These are phyloP conservation scores for Teratosphaeria nubilosa DNA, from an alignment of 2,329 filamentous ascomycete genomes.

Conservation along the genomic window DNA sequence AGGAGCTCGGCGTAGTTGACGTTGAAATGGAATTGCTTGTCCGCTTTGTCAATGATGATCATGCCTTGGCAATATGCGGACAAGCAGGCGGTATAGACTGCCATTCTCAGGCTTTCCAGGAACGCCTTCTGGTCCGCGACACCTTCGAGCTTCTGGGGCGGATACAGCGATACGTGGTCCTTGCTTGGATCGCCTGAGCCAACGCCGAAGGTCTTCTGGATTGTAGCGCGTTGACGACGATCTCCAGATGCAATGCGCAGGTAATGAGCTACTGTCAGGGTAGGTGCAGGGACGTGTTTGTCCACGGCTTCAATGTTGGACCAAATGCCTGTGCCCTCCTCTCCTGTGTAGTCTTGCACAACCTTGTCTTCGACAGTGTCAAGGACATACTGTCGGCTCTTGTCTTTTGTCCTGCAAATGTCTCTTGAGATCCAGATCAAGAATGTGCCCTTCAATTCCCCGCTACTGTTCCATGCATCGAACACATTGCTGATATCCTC, in stretches of 20 bases:
- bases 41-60: conserved; percentile 51
- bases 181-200: conserved; percentile 11
- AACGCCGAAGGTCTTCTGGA: conserved; percentile 38
- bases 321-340: conserved; percentile 60
- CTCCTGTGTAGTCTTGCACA: conserved; percentile 56
- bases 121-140: conserved; percentile 32
- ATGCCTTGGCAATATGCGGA: conserved; percentile 56
- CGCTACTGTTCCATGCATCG: conserved; percentile 48
- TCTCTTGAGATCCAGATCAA: conserved; percentile 53
- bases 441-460: conserved; percentile 51
- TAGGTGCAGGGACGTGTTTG: conserved; percentile 54
- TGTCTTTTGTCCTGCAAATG: conserved; percentile 46
- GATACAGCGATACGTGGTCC: conserved; percentile 23
- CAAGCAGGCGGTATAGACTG: conserved; percentile 53
- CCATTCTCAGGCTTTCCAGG: conserved; percentile 48
- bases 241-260: conserved; percentile 55
- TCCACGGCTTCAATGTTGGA: conserved; percentile 51
- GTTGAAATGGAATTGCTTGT: conserved; percentile 50
- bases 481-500: conserved; percentile 53
- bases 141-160: conserved; percentile 25
- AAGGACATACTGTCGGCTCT: conserved; percentile 40
- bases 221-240: conserved; percentile 43
- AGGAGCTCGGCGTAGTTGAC: conserved; percentile 44
- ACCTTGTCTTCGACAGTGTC: conserved; percentile 58
- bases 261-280: conserved; percentile 52